phyloP scores from a whole-genome alignment of 2,329 filamentous ascomycete genomes.

The Laburnicola sp. region DNA sequence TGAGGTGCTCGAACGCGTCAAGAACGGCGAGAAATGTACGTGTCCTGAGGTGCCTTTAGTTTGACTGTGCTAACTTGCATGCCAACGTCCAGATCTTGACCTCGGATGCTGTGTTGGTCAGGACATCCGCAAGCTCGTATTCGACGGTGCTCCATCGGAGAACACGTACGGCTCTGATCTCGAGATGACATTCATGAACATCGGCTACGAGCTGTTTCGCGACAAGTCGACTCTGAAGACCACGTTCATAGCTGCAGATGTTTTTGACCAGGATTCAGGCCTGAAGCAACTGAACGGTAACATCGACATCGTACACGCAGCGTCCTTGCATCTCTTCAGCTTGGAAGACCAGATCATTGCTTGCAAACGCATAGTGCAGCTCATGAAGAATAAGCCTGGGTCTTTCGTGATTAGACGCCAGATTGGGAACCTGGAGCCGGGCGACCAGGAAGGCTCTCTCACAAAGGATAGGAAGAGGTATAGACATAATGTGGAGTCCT shows the following conservation, averaged over 20 bases:
- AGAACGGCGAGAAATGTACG: constrained; percentile 32
- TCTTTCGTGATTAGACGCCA: constrained; percentile 48
- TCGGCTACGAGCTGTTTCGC: constrained; percentile 52
- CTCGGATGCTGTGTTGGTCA: constrained; percentile 46
- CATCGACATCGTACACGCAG: constrained; percentile 49
- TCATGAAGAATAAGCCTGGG: constrained; percentile 41
- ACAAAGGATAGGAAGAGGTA: constrained; percentile 30
- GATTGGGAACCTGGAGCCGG: constrained; percentile 37
- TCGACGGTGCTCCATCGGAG: constrained; percentile 47
- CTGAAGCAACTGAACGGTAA: constrained; percentile 43
- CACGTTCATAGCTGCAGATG: constrained; percentile 57
- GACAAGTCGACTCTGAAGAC: constrained; percentile 49
- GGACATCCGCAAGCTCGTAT: constrained; percentile 50
- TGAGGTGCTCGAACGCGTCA: constrained; percentile 41
- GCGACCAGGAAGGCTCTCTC: constrained; percentile 22
- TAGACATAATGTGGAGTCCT: constrained; percentile 45
- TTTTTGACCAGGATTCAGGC: constrained; percentile 40
- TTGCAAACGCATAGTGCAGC: constrained; percentile 34
- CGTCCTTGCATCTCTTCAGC: constrained; percentile 50
- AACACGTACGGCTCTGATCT: constrained; percentile 50
- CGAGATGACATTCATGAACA: constrained; percentile 53
- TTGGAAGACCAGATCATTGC: constrained; percentile 46
- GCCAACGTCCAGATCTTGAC: neutral
- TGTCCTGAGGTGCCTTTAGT: constrained; percentile 42
- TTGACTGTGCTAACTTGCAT: no score